These are phyloP conservation scores for Penicillium corylophilum DNA, from an alignment of 2,329 filamentous ascomycete genomes.

Conservation along the genomic window DNA sequence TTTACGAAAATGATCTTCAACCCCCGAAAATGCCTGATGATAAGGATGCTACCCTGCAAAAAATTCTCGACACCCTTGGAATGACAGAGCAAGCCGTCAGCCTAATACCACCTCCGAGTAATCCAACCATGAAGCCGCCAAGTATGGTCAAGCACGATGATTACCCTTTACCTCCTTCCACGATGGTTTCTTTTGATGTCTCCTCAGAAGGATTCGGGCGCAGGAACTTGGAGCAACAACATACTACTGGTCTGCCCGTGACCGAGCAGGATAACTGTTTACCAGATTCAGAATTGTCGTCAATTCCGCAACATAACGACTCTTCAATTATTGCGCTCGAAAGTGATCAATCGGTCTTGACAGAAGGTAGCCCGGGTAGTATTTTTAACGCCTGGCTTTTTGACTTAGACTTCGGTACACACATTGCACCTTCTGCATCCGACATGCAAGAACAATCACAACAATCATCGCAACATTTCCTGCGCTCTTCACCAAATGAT, in stretches of 20 bases:
- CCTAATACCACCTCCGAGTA: neutral
- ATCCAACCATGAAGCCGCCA: neutral
- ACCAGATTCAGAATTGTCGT: too few species aligned
- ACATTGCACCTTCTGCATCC: neutral
- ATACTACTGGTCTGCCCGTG: too few species aligned
- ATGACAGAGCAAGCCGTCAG: neutral
- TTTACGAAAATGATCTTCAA: slow-evolving; percentile 17
- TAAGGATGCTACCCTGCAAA: slow-evolving; percentile 10
- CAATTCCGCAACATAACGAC: neutral
- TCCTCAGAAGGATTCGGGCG: too few species aligned
- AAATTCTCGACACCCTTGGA: slow-evolving; percentile 13
- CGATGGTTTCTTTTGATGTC: too few species aligned
- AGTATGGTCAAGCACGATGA: neutral
- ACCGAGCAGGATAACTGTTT: too few species aligned
- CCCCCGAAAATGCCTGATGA: slow-evolving; percentile 14
- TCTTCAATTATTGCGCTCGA: too few species aligned
- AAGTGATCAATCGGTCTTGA: neutral
- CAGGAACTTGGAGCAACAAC: too few species aligned
- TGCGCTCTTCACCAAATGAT: neutral
- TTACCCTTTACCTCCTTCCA: too few species aligned
- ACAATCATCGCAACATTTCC: neutral
- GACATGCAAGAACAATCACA: neutral
- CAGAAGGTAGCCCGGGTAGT: neutral
- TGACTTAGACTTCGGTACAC: neutral
- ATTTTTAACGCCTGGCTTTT: slow-evolving; percentile 2